Percentiles rank a stretch among this genome's conserved stretches.
These are phyloP conservation scores for Selaginella moellendorffii DNA, from an alignment of 75 land plant species.

Conservation along the genomic window DNA sequence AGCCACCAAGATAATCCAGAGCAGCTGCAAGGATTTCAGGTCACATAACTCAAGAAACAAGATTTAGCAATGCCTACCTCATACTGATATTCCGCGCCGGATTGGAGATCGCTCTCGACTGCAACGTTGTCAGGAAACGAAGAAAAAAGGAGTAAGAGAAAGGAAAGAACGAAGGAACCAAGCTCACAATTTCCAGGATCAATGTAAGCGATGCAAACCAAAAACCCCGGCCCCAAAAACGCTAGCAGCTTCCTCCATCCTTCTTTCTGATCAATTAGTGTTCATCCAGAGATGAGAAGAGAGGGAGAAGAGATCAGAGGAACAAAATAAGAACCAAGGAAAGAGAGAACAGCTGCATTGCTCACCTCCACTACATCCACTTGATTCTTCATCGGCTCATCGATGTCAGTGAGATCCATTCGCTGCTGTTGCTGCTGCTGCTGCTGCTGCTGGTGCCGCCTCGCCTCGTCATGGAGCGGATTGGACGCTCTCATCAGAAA, in stretches of 20 bases:
- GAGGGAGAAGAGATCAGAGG: not conserved
- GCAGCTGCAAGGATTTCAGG: constrained; percentile 20
- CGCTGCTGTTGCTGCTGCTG: not conserved
- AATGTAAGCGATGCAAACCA: constrained; percentile 61
- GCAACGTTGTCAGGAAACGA: not conserved
- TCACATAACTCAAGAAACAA: not conserved
- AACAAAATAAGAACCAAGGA: not conserved
- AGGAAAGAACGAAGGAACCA: not conserved
- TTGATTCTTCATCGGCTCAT: not conserved
- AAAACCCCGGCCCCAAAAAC: constrained; percentile 61
- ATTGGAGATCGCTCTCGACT: constrained; percentile 10
- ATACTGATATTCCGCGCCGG: constrained; percentile 10
- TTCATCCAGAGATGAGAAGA: too few species aligned
- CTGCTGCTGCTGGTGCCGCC: not conserved
- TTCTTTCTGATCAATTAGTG: constrained; percentile 30
- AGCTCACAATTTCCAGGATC: constrained; percentile 66
- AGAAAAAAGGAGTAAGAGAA: not conserved
- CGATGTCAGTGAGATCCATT: not conserved
- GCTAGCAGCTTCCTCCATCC: constrained; percentile 51
- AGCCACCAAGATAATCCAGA: constrained; percentile 60
- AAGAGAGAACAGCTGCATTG: not conserved
- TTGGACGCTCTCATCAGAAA: not conserved
- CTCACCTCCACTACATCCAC: not conserved
- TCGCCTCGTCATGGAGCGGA: not conserved
- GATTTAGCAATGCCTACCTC: constrained; percentile 8